Base-by-base conservation (phyloP, 257 asterid genomes). In the Primulina tabacum region DNA sequence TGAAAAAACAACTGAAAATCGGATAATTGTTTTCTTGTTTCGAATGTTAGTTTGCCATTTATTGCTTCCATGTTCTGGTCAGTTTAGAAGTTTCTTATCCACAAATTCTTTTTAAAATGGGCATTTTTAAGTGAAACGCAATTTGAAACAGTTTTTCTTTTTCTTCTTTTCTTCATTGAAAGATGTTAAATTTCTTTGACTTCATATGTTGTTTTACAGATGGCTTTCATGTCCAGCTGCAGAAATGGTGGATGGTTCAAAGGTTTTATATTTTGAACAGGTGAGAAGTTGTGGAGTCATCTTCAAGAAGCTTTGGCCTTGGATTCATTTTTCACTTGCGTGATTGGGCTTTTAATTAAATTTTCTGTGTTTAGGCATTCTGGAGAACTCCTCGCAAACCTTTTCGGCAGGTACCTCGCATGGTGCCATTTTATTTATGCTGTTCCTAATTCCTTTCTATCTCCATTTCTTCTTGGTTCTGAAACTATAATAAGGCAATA, bases 201-300 rank as follows among this genome's bases (percentile, higher is more conserved):
- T 16, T 50, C 21, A 17, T 16, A 50, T 50, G 20, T 50, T 16
- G 1, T 16, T 50, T 50, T 50, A 7, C 20, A 50, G 57, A 50
- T 50, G 57, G 57, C 57, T 50, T 50, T 50, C 57, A 50, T 50
- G 57, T 8, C 57, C 57, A 16, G 57, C 57, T 55, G 96, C 96
- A 0, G 99, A 94, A 79, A 89, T 91, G 97, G 96, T 80, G 60
- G 99, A 94, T 82, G 99, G 95, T 78, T 88, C 99, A 21, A 94
- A 84, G 84, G 96, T 94, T 76, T 78, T 91, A 85, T 94, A 94
- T 82, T 85, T 88, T 80, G 99, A 94, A 69, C 92, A 94, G 92
- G 99, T 88, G 21, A 59, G 65, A 71, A 47, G 40, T 71, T 72
- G 57, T 62, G 68, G 52, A 50, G 57, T 50, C 7, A 50, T 50